A percentile compares a stretch with the other conserved stretches of the same genome.
phyloP scores from a whole-genome alignment of 495 filamentous ascomycete genomes.

The Xylaria nigripes region DNA sequence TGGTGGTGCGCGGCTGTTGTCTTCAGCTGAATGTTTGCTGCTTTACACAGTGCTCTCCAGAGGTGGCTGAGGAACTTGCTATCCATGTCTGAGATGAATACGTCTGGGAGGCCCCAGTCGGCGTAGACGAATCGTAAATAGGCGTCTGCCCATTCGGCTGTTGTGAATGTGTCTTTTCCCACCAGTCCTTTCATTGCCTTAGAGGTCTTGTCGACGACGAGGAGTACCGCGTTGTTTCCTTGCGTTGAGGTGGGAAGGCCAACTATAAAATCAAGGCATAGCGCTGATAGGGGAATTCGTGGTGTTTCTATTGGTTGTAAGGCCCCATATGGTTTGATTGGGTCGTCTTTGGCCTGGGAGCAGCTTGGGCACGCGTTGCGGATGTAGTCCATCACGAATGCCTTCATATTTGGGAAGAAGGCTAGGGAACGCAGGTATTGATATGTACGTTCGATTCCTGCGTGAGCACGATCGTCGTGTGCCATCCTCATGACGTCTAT shows the following conservation, averaged over 20 bases:
- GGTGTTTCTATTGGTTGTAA: background rate
- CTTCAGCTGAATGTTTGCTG: background rate
- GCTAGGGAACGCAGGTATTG: background rate
- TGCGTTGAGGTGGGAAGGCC: background rate
- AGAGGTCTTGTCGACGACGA: background rate
- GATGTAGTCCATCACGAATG: background rate
- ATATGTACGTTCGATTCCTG: background rate
- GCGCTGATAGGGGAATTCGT: background rate
- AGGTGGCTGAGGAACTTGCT: background rate
- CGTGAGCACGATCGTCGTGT: background rate
- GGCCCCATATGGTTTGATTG: background rate
- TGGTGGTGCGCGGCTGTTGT: background rate
- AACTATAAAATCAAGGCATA: conserved; percentile 6
- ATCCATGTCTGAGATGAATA: conserved; percentile 2
- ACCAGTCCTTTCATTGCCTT: background rate
- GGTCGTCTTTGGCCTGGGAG: background rate
- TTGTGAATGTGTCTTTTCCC: background rate
- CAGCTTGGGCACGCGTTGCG: background rate
- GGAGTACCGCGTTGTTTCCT: background rate
- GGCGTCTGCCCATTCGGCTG: background rate
- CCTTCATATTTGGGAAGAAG: background rate
- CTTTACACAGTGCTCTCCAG: background rate
- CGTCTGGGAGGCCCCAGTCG: background rate
- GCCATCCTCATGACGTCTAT: background rate
- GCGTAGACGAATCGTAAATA: background rate